Evolutionary conservation across 805 yeast genomes (phyloP).

Genomic region (Dipodascus albidus): DNA sequence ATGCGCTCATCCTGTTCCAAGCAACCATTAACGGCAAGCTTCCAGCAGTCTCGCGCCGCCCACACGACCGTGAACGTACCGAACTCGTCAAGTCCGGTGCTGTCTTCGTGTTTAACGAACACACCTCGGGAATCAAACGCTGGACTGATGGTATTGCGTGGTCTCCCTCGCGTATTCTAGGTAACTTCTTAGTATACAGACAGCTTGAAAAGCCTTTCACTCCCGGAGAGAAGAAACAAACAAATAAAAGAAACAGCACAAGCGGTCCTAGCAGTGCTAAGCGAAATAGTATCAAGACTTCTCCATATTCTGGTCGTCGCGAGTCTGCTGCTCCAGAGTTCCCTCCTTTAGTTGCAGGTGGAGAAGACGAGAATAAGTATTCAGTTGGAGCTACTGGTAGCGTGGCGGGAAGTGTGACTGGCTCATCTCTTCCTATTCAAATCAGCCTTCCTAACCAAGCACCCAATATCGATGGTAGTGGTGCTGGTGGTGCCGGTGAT

Average conservation of each 20-base stretch:
- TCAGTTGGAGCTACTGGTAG: conserved; percentile 4
- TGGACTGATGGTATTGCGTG: conserved; percentile 97
- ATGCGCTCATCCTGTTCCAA: conserved; percentile 72
- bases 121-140: conserved; percentile 69
- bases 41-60: conserved; percentile 60
- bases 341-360: neutral
- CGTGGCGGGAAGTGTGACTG: neutral
- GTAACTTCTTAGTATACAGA: conserved; percentile 74
- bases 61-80: conserved; percentile 66
- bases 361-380: conserved; percentile 4
- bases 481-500: conserved; percentile 7
- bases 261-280: conserved; percentile 3
- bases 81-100: conserved; percentile 61
- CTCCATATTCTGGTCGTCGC: conserved; percentile 2
- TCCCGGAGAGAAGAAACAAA: conserved; percentile 34
- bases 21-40: conserved; percentile 57
- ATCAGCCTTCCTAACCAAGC: conserved; percentile 2
- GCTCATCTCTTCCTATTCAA: conserved; percentile 1
- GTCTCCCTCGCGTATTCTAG: conserved; percentile 85
- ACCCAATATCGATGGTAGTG: conserved; percentile 2
- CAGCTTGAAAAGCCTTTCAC: conserved; percentile 42
- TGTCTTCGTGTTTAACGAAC: conserved; percentile 78
- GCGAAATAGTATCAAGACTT: neutral
- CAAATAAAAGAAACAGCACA: conserved; percentile 5
- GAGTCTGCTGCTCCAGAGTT: neutral